Evolutionary conservation across 169 alveolate species (phyloP), one percentile per base, ranked within the genome.

Genomic region (Cyclospora cayetanensis): DNA sequence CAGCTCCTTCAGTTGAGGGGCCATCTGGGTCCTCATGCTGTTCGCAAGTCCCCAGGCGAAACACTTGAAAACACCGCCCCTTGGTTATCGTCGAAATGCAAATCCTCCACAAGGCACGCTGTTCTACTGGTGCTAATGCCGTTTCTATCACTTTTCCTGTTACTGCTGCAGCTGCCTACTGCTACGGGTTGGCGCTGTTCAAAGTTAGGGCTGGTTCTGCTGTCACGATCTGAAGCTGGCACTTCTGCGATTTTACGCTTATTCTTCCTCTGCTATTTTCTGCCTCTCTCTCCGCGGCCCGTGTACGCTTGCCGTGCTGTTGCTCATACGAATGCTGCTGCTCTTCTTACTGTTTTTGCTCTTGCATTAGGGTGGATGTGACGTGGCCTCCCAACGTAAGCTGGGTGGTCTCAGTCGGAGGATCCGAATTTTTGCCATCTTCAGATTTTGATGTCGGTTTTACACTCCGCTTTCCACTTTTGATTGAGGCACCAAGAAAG

Each of bases 331-430:
- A 63, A 15, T 29, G 37, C 60, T n/a, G 70, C 77, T 84, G 83
- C 34, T 25, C 34, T 31, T 84, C 20, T 27, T 31, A 34, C 66
- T 34, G 60, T 20, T 3, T 72, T 15, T 35, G 20, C 12, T 34
- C 1, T 4, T 7, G 22, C 55, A 9, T 18, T 50, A 76, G 86
- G 43, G n/a, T 76, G 27, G 86, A 76, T 41, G 86, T 76, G 15
- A 76, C 86, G 42, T 76, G 86, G 86, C 86, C 86, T 22, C 86
- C 86, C n/a, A 41, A 35, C 66, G 3, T n/a, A 22, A 76, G 86
- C 37, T 76, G 39, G 11, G 86, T 76, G 66, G 43, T 76, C 66
- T 60, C 39, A 41, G 65, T 76, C 18, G 5, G 31, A 41, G 86
- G 66, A n/a, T 31, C 86, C 2, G 86, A 76, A 29, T 20, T 76